Conservation (phyloP, 495 filamentous ascomycete species). For the Aspergillus diversus region DNA sequence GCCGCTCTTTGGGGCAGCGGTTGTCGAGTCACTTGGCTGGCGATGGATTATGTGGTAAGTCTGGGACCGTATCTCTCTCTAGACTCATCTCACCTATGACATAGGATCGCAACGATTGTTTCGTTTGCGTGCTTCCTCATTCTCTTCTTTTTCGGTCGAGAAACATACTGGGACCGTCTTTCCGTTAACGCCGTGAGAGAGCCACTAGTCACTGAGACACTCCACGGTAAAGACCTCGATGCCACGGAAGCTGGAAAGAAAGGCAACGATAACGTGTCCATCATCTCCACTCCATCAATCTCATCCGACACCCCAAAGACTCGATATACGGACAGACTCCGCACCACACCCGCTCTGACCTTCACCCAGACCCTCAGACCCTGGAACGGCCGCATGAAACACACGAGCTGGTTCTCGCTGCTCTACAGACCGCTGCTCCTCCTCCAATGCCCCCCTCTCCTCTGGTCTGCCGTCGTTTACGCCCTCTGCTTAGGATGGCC, state of each 20-base stretch:
- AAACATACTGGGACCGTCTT: slow-evolving; percentile 13
- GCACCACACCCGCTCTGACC: slow-evolving; percentile 2
- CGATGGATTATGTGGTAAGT: slow-evolving; percentile 18
- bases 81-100: background rate
- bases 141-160: slow-evolving; percentile 8
- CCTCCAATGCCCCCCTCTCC: slow-evolving; percentile 2
- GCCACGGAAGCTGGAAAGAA: background rate
- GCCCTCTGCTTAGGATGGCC: slow-evolving; percentile 12
- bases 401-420: slow-evolving; percentile 1
- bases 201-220: background rate
- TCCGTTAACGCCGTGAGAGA: background rate
- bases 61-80: background rate
- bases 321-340: slow-evolving; percentile 9
- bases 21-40: slow-evolving; percentile 8
- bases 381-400: slow-evolving; percentile 8
- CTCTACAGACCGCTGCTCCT: background rate
- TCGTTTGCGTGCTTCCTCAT: background rate
- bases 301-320: background rate
- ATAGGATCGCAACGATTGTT: slow-evolving; percentile 6
- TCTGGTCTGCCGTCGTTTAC: slow-evolving; percentile 7
- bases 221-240: background rate
- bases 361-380: background rate
- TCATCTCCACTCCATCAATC: slow-evolving; percentile 1
- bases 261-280: background rate
- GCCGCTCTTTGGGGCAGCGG: slow-evolving; percentile 11